These are phyloP conservation scores for Tardiomyces depauwii DNA, from an alignment of 1,139 yeast genomes.

Conservation along the genomic window DNA sequence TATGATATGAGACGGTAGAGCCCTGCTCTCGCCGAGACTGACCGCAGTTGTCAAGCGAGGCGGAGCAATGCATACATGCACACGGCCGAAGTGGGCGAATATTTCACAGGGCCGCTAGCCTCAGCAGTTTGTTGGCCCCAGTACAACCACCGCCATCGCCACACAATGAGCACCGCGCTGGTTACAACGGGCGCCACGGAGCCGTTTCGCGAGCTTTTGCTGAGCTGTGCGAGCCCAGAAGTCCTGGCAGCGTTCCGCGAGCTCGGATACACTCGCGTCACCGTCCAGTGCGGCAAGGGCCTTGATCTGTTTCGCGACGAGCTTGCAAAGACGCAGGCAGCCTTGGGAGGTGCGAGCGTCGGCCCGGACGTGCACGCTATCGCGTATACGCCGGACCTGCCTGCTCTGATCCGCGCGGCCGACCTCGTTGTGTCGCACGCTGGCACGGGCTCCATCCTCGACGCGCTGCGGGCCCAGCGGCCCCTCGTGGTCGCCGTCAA, in stretches of 20 bases:
- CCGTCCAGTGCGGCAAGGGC: conserved; percentile 44
- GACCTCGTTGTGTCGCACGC: conserved; percentile 78
- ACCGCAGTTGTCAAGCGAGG: not conserved
- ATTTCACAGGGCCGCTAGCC: too few species aligned
- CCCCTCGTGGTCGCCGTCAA: conserved; percentile 65
- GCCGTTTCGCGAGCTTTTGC: conserved; percentile 51
- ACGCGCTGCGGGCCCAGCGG: conserved; percentile 46
- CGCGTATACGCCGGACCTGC: conserved; percentile 31
- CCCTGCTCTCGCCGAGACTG: too few species aligned
- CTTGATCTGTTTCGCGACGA: conserved; percentile 25
- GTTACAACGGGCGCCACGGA: conserved; percentile 84
- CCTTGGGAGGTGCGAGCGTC: conserved; percentile 32
- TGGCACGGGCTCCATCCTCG: conserved; percentile 85
- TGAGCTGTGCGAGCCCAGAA: conserved; percentile 25
- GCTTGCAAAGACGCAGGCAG: conserved; percentile 28
- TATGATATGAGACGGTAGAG: too few species aligned
- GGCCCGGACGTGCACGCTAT: conserved; percentile 64
- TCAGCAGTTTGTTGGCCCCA: too few species aligned
- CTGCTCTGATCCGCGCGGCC: conserved; percentile 29
- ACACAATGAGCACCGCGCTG: conserved; percentile 25
- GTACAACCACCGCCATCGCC: too few species aligned
- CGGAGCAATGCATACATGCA: not conserved
- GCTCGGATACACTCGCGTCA: conserved; percentile 18
- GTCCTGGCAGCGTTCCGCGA: conserved; percentile 25
- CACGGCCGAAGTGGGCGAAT: too few species aligned